phyloP scores from a whole-genome alignment of 805 yeast species.

The Blastobotrys americana region DNA sequence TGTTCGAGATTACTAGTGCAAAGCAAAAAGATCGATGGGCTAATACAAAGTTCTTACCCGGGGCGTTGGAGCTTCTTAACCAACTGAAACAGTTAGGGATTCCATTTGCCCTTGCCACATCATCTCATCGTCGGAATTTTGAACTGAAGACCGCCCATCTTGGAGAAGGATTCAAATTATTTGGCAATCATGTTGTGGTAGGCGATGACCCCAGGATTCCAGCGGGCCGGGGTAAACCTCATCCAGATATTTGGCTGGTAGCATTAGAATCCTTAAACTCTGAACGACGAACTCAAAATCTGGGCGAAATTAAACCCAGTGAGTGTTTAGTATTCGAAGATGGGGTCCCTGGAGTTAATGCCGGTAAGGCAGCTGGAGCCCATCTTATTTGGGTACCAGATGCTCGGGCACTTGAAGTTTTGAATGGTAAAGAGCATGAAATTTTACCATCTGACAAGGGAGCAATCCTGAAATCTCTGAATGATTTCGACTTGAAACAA shows the following conservation, averaged over 20 bases:
- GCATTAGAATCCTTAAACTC: slow-evolving; percentile 67
- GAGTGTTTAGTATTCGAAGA: slow-evolving; percentile 93
- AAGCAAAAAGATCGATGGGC: slow-evolving; percentile 58
- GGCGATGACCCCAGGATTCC: slow-evolving; percentile 87
- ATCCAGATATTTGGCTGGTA: slow-evolving; percentile 84
- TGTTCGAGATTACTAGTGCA: slow-evolving; percentile 43
- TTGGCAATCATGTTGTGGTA: slow-evolving; percentile 63
- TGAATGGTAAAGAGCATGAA: slow-evolving; percentile 44
- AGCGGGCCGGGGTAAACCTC: slow-evolving; percentile 84
- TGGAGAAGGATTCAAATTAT: slow-evolving; percentile 52
- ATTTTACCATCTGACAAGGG: slow-evolving; percentile 48
- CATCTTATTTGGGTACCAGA: slow-evolving; percentile 95
- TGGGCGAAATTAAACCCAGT: slow-evolving; percentile 49
- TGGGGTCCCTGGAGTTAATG: slow-evolving; percentile 82
- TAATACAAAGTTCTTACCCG: slow-evolving; percentile 64
- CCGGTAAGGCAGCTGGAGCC: slow-evolving; percentile 79
- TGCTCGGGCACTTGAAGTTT: slow-evolving; percentile 52
- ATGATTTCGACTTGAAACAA: slow-evolving; percentile 43
- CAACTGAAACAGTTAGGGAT: slow-evolving; percentile 44
- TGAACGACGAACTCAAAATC: slow-evolving; percentile 38
- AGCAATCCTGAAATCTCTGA: slow-evolving; percentile 45
- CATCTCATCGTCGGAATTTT: slow-evolving; percentile 58
- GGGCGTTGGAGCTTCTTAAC: slow-evolving; percentile 64
- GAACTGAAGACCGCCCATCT: slow-evolving; percentile 69
- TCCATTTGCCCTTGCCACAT: slow-evolving; percentile 89